phyloP scores from a whole-genome alignment of 1,284 basidiomycete genomes.

The Ustilago sp. region DNA sequence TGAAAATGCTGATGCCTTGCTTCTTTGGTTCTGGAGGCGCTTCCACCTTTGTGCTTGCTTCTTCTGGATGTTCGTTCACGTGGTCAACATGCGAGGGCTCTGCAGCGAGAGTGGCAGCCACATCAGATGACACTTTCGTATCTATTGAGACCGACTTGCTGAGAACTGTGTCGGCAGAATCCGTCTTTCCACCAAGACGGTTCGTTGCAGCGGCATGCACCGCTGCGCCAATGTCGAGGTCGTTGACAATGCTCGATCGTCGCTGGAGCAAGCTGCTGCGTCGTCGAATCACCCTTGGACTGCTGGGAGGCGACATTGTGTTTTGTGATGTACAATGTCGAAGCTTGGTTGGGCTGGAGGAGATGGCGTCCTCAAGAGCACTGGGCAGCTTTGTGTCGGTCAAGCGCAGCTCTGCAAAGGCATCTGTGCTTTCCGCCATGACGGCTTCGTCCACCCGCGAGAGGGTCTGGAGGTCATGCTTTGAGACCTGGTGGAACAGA shows the following conservation, averaged over 20 bases:
- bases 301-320: conserved; percentile 44
- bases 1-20: conserved; percentile 52
- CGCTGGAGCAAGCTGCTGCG: conserved; percentile 45
- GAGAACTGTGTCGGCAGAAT: not conserved
- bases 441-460: conserved; percentile 36
- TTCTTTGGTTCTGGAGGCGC: conserved; percentile 26
- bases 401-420: conserved; percentile 22
- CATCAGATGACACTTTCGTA: not conserved
- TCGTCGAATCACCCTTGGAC: conserved; percentile 33
- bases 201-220: not conserved
- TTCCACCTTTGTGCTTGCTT: not conserved
- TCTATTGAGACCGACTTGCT: not conserved
- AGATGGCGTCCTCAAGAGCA: not conserved
- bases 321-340: conserved; percentile 28
- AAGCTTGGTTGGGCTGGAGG: conserved; percentile 16
- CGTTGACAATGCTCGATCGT: conserved; percentile 54
- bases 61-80: not conserved
- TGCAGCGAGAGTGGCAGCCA: not conserved
- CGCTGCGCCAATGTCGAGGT: conserved; percentile 46
- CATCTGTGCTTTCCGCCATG: conserved; percentile 21
- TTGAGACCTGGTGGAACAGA: conserved; percentile 37
- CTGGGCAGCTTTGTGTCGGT: not conserved
- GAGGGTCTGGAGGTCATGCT: conserved; percentile 41
- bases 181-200: not conserved
- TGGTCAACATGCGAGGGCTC: conserved; percentile 10